Percentiles rank a stretch among this genome's conserved stretches.
Evolutionary conservation across 345 rosid species (phyloP).

Genomic region (Ceriops zippeliana): DNA sequence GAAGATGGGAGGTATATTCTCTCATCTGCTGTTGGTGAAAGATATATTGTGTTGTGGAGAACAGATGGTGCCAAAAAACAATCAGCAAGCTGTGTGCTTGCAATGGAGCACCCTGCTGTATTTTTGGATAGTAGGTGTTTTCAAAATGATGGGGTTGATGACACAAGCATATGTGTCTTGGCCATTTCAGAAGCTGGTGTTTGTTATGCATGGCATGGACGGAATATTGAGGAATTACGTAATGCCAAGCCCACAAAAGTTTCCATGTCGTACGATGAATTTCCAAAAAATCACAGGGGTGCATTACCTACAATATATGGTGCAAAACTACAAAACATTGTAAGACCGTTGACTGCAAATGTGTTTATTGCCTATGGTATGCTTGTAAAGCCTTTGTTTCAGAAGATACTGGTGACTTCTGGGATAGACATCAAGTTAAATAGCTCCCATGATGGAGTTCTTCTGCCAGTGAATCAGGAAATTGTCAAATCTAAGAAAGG

Average conservation of each 20-base stretch:
- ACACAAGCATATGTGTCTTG: conserved; percentile 50
- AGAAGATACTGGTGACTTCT: conserved; percentile 59
- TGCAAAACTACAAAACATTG: conserved; percentile 67
- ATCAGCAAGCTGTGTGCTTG: conserved; percentile 87
- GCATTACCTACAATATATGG: conserved; percentile 60
- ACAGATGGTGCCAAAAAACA: conserved; percentile 63
- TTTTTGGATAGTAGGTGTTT: conserved; percentile 61
- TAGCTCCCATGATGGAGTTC: conserved; percentile 69
- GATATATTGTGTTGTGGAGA: conserved; percentile 79
- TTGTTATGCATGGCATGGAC: conserved; percentile 82
- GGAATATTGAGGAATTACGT: conserved; percentile 56
- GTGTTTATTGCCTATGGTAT: conserved; percentile 72
- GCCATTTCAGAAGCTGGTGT: conserved; percentile 85
- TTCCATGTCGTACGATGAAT: conserved; percentile 47
- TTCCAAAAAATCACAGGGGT: conserved; percentile 40
- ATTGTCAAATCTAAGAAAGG: conserved; percentile 51
- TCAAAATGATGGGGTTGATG: conserved; percentile 36
- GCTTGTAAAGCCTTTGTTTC: conserved; percentile 79
- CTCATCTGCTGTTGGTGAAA: conserved; percentile 76
- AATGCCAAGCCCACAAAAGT: conserved; percentile 65
- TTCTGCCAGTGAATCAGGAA: conserved; percentile 57
- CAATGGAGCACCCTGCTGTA: conserved; percentile 93
- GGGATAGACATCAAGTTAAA: conserved; percentile 58
- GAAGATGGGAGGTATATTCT: conserved; percentile 76
- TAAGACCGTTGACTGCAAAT: conserved; percentile 50